A percentile compares a stretch with the other conserved stretches of the same genome.
Conservation (phyloP, 2,329 filamentous ascomycete genomes). For the Diaporthe batatas region DNA sequence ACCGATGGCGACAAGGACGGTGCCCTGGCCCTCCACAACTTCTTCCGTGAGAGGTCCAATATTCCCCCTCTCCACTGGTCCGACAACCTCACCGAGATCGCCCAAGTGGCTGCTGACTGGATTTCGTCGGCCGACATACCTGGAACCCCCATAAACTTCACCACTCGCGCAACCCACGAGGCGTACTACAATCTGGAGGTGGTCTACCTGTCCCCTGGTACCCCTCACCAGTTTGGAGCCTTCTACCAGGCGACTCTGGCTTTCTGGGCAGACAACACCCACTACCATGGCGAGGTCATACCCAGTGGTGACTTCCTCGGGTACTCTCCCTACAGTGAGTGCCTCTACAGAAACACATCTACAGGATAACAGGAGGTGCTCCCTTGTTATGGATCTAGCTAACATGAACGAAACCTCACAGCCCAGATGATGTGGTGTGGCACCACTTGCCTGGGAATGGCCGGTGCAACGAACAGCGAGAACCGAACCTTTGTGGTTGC, state of each 20-base stretch:
- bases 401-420: neutral
- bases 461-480: conserved; percentile 2
- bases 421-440: conserved; percentile 22
- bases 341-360: neutral
- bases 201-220: neutral
- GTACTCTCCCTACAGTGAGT: conserved; percentile 19
- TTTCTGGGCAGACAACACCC: neutral
- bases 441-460: conserved; percentile 7
- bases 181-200: neutral
- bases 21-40: conserved; percentile 12
- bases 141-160: neutral
- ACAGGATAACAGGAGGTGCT: neutral
- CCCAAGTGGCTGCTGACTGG: conserved; percentile 8
- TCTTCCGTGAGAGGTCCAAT: neutral
- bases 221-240: neutral
- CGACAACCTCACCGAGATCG: neutral
- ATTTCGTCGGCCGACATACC: conserved; percentile 3
- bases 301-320: conserved; percentile 3
- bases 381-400: neutral
- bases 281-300: conserved; percentile 17
- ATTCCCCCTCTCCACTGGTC: conserved; percentile 2
- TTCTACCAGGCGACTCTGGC: neutral
- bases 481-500: conserved; percentile 24
- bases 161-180: neutral
- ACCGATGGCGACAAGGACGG: neutral